phyloP scores from a whole-genome alignment of 208 protist genomes.

The Porcisia hertigi region DNA sequence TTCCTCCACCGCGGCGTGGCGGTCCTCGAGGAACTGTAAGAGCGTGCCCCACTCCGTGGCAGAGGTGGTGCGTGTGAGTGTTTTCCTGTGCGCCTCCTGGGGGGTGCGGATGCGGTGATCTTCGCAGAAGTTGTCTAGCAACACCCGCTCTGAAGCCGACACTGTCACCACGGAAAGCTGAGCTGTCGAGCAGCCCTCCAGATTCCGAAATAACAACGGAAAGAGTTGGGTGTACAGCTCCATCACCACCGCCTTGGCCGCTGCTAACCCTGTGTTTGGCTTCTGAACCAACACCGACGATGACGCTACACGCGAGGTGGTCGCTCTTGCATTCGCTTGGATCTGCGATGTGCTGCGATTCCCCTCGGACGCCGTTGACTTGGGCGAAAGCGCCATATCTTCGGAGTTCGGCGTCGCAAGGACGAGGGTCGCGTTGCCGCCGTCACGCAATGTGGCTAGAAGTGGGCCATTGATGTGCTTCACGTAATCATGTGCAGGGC shows the following conservation, averaged over 20 bases:
- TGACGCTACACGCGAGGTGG: neutral
- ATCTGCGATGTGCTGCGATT: neutral
- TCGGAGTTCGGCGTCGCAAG: conserved; percentile 50
- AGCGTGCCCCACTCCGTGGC: conserved; percentile 53
- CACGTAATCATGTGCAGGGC: conserved; percentile 67
- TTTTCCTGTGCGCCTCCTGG: conserved; percentile 32
- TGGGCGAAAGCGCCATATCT: neutral
- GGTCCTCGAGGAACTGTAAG: conserved; percentile 43
- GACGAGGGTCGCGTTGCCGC: conserved; percentile 50
- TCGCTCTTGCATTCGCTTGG: neutral
- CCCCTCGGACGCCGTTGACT: neutral
- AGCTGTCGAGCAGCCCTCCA: conserved; percentile 32
- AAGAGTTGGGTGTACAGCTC: conserved; percentile 59
- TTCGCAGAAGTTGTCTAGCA: conserved; percentile 53
- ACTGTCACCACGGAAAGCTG: conserved; percentile 53
- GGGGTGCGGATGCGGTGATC: conserved; percentile 35
- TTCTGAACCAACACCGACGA: neutral
- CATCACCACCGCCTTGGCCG: conserved; percentile 38
- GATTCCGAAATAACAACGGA: conserved; percentile 55
- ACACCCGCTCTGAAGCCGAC: conserved; percentile 38
- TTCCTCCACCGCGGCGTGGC: conserved; percentile 37
- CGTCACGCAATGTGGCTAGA: conserved; percentile 39
- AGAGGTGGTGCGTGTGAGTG: conserved; percentile 31
- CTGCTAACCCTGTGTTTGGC: conserved; percentile 1
- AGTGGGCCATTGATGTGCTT: conserved; percentile 59